Base-by-base conservation (phyloP, 1,284 basidiomycete genomes). In the Phaffia rhodozyma region DNA sequence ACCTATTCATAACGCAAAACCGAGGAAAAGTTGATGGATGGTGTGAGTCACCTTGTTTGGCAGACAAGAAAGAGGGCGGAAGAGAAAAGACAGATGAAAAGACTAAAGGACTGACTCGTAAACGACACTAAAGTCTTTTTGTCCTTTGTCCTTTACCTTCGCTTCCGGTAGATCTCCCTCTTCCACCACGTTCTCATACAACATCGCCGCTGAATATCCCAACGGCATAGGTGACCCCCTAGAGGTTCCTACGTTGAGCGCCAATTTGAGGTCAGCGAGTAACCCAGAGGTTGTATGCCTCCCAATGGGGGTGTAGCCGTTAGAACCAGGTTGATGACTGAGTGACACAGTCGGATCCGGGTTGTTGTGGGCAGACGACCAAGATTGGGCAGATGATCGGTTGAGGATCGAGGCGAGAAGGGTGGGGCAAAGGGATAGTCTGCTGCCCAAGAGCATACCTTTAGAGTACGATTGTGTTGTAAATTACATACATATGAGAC, bases 171-270 rank as follows among this genome's bases (percentile, higher is more conserved):
- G 7, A n/a, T 29, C 21, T 20, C 38, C 58, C 18, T 56, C 61
- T 7, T 62, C 61, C 23, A 43, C 27, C 23, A 62, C 55, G 55
- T 62, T 62, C 48, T 62, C 61, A 55, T 50, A 56, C 27, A 62
- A 38, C 61, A 62, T 55, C 18, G 61, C 61, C 3, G 61, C 61
- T 4, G 52, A 55, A 50, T 56, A 62, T 1, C 52, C 61, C 13
- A 62, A 23, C 5, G 61, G 61, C 13, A 62, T 38, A 5, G 61
- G 61, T 5, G 61, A 48, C 3, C 47, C 47, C 23, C 29, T 27
- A 13, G 47, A 20, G 16, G 52, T 54, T 1, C 38, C 61, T 25
- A 48, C 47, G 38, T 62, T 49, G 61, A 62, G 61, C 7, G 61
- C 61, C 21, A 56, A 18, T 34, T 62, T 62, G 52, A 61, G 27